These are phyloP conservation scores for Schizothecium vesticola DNA, from an alignment of 495 filamentous ascomycete genomes.

Conservation along the genomic window DNA sequence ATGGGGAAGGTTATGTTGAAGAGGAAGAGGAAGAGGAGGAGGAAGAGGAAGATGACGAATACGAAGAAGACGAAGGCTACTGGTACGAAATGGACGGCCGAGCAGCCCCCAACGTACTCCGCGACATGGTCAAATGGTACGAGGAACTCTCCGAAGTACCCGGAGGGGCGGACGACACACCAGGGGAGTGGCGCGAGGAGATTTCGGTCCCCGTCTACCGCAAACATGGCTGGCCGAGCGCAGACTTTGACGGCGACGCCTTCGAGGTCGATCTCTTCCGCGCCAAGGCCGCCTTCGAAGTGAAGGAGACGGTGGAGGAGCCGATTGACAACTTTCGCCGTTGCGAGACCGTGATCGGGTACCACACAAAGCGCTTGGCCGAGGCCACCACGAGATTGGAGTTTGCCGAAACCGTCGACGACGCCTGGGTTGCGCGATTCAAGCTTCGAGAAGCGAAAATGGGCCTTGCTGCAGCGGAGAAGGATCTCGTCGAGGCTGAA, in stretches of 20 bases:
- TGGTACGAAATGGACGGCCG: slow-evolving; percentile 14
- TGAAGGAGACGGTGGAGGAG: too few species aligned
- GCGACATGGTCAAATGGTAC: slow-evolving; percentile 17
- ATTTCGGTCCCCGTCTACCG: slow-evolving; percentile 1
- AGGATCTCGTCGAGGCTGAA: too few species aligned
- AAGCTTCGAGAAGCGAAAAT: too few species aligned
- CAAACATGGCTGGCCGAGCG: slow-evolving; percentile 17
- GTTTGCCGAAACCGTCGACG: too few species aligned
- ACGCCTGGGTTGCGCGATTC: too few species aligned
- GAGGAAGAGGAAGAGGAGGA: background rate
- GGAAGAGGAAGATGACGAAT: background rate
- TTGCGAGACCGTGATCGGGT: too few species aligned
- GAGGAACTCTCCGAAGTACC: slow-evolving; percentile 3
- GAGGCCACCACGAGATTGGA: too few species aligned
- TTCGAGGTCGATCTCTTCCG: slow-evolving; percentile 1
- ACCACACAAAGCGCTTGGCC: too few species aligned
- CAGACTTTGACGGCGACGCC: slow-evolving; percentile 12
- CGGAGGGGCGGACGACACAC: background rate
- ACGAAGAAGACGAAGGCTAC: background rate
- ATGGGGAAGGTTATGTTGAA: too few species aligned
- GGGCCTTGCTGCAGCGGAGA: too few species aligned
- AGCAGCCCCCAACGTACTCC: slow-evolving; percentile 17
- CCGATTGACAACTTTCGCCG: too few species aligned
- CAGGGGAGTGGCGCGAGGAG: background rate
- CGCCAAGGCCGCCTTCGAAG: background rate